Evolutionary conservation across 331 rosid genomes (phyloP).

Genomic region (Saraca asoca): DNA sequence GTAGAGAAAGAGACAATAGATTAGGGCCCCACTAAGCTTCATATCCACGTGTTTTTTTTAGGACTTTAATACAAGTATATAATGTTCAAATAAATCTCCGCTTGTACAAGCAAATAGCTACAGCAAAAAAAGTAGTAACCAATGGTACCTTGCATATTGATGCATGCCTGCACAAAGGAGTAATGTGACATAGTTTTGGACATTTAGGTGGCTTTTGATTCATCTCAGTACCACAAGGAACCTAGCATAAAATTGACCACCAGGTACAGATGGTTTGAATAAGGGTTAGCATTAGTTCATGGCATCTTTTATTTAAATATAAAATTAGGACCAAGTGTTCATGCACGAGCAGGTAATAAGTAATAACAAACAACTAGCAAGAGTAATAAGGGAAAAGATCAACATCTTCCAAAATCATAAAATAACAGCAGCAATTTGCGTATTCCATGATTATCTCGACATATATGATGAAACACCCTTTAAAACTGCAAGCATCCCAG

Average conservation of each 20-base stretch:
- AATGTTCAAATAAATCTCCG: conserved; percentile 15
- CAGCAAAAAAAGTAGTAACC: conserved; percentile 30
- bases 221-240: conserved; percentile 95
- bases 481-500: conserved; percentile 7
- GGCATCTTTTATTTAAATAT: conserved; percentile 1
- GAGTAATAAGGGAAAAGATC: conserved; percentile 14
- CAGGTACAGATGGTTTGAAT: conserved; percentile 25
- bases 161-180: conserved; percentile 81
- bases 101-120: conserved; percentile 16
- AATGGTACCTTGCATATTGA: conserved; percentile 63
- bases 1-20: background rate
- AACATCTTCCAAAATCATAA: conserved; percentile 26
- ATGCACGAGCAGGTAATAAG: conserved; percentile 18
- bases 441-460: conserved; percentile 12
- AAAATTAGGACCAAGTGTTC: too few relatives aligned
- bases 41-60: background rate
- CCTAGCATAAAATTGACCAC: conserved; percentile 53
- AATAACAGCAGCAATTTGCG: background rate
- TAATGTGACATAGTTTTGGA: conserved; percentile 63
- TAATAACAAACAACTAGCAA: conserved; percentile 12
- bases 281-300: conserved; percentile 23
- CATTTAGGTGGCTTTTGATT: conserved; percentile 94
- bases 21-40: conserved; percentile 1
- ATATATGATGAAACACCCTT: background rate
- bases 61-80: background rate